Percentiles rank a stretch among this genome's conserved stretches.
Conservation (phyloP, 805 yeast species). For the Metschnikowia gelsemii region DNA sequence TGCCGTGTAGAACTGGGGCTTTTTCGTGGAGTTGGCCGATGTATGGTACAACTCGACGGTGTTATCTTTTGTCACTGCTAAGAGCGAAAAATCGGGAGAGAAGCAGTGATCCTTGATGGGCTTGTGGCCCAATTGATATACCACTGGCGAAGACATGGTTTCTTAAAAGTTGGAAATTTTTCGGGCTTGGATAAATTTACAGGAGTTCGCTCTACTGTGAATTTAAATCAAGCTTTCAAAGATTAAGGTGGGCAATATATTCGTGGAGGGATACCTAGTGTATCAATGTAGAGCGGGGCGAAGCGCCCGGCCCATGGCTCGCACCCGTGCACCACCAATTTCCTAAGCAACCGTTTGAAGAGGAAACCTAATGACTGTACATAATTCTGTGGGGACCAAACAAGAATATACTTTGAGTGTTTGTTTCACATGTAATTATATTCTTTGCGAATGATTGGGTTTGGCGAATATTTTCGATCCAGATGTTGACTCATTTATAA, state of each 20-base stretch:
- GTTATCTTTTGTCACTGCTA: conserved; percentile 82
- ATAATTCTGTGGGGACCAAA: too few relatives aligned
- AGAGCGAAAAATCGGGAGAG: conserved; percentile 56
- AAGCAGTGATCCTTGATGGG: conserved; percentile 93
- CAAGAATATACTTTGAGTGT: too few relatives aligned
- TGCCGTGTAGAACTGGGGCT: conserved; percentile 62
- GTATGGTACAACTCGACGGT: conserved; percentile 72
- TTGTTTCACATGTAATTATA: too few relatives aligned
- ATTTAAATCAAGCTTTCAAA: background rate
- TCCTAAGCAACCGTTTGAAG: too few relatives aligned
- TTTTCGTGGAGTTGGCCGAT: conserved; percentile 34
- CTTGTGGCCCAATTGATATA: conserved; percentile 69
- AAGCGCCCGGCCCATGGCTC: background rate
- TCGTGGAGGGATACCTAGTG: background rate
- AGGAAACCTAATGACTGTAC: too few relatives aligned
- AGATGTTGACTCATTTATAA: too few relatives aligned
- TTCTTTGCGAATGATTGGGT: too few relatives aligned
- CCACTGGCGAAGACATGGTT: conserved; percentile 29
- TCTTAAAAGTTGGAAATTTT: background rate
- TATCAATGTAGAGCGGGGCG: background rate
- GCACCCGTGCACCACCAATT: conserved; percentile 6
- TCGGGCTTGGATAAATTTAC: conserved; percentile 3
- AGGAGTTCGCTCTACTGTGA: conserved; percentile 25
- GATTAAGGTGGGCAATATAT: background rate
- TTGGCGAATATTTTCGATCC: too few relatives aligned